Percentiles rank a stretch among this genome's conserved stretches.
These are phyloP conservation scores for Raffaelea ambrosiae DNA, from an alignment of 2,329 filamentous ascomycete species.

Conservation along the genomic window DNA sequence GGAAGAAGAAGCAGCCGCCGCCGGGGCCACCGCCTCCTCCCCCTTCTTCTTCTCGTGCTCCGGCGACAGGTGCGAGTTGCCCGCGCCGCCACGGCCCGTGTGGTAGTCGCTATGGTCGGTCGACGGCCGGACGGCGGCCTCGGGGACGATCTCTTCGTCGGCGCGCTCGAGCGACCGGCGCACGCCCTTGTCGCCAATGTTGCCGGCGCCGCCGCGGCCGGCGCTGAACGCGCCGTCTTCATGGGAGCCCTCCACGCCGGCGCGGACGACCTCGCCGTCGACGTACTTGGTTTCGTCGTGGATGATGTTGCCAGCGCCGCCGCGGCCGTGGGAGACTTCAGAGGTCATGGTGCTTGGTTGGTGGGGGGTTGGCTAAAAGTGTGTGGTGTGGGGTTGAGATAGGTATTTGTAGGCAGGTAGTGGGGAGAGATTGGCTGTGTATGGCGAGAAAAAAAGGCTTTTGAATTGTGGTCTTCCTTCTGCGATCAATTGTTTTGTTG, in stretches of 20 bases:
- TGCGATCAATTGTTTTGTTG: not conserved
- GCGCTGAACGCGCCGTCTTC: slow-evolving; percentile 50
- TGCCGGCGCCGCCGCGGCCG: slow-evolving; percentile 51
- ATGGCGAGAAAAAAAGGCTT: not conserved
- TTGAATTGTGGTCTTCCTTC: not conserved
- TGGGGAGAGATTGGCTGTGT: not conserved
- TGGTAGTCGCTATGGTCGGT: slow-evolving; percentile 43
- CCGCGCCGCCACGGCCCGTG: slow-evolving; percentile 51
- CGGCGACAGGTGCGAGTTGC: slow-evolving; percentile 38
- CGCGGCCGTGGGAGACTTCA: slow-evolving; percentile 53
- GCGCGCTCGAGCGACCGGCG: slow-evolving; percentile 27
- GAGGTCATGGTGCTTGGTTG: slow-evolving; percentile 21
- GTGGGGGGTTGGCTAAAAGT: not conserved
- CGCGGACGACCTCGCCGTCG: slow-evolving; percentile 53
- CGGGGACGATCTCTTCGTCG: slow-evolving; percentile 46
- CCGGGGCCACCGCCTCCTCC: slow-evolving; percentile 9
- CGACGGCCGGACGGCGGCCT: slow-evolving; percentile 39
- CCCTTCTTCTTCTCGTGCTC: slow-evolving; percentile 19
- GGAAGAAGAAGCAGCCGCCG: no score
- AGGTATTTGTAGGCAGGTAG: not conserved
- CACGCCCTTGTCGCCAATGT: slow-evolving; percentile 43
- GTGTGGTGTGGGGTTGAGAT: no score
- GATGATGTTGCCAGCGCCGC: slow-evolving; percentile 54
- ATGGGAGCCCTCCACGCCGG: slow-evolving; percentile 45
- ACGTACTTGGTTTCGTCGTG: slow-evolving; percentile 49